Evolutionary conservation across 352 stramenopile species (phyloP), one percentile per base, ranked within the genome.

Genomic region (Phytophthora sansomeana): DNA sequence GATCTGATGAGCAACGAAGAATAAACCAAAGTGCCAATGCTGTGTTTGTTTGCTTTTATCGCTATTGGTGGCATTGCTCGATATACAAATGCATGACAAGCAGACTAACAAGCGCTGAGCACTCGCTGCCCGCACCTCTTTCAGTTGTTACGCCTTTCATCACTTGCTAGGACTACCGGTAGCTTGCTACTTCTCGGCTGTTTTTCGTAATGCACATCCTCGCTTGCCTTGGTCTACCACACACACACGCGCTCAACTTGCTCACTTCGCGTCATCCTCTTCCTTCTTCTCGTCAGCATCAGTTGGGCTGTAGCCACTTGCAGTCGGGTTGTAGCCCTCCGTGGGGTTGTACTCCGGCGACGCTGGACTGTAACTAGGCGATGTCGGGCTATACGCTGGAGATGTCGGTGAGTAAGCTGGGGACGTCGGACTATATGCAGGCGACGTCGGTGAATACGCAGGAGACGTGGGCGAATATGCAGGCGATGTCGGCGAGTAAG

Each of bases 331-430:
- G 72, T 92, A 92, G 28, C 76, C 79, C 57, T 90, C 83, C 16
- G 77, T 97, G 44, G 93, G 92, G n/a, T 76, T 87, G 72, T 96
- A 96, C 33, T 83, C 80, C 5, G 89, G 87, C 17, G 79, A 94
- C 0, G 87, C 91, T 33, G 91, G 90, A 35, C 69, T 87, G 58
- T 95, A 93, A 19, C 77, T 87, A 49, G 87, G 87, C 32, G 79
- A 90, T 38, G 78, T 93, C 33, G 90, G 91, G 38, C 64, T 89
- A 69, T 93, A 93, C 10, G 78, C 80, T 17, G 82, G 82, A 24
- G 72, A 91, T 3, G 90, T 97, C 7, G 88, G 84, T 11, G 61
- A 84, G 65, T 97, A 97, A 36, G 79, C 82, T 10, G 87, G 87
- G 7, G 77, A 85, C 14, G 89, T 92, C 26, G 87, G 85, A 10